These are phyloP conservation scores for Nitzschia palea DNA, from an alignment of 108 stramenopile species.

Conservation along the genomic window DNA sequence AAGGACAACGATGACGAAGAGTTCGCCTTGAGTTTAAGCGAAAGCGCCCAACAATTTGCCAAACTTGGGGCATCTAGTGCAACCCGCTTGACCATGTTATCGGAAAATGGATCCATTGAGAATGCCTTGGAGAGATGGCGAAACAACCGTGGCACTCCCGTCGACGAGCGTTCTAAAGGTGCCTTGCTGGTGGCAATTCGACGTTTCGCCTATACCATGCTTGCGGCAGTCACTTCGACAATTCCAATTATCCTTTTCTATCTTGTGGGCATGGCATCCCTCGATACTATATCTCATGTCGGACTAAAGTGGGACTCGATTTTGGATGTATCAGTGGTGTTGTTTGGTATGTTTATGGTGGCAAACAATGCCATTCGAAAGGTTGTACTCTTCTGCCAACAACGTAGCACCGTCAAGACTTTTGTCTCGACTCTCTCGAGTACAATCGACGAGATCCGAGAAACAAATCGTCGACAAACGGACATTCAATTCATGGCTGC, in stretches of 20 bases:
- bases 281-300: background rate
- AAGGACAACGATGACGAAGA: conserved; percentile 47
- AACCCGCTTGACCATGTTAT: conserved; percentile 58
- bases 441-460: conserved; percentile 48
- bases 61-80: conserved; percentile 76
- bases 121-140: conserved; percentile 61
- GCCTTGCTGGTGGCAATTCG: conserved; percentile 29
- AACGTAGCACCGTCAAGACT: conserved; percentile 21
- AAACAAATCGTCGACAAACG: conserved; percentile 13
- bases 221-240: conserved; percentile 21
- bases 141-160: background rate
- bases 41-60: conserved; percentile 41
- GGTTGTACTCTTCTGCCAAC: conserved; percentile 31
- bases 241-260: conserved; percentile 21
- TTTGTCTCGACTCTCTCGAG: conserved; percentile 51
- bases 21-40: conserved; percentile 29
- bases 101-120: conserved; percentile 63
- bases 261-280: conserved; percentile 1
- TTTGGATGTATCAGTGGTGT: conserved; percentile 55
- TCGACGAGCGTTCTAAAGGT: background rate
- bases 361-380: conserved; percentile 38
- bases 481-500: conserved; percentile 54
- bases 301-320: conserved; percentile 50
- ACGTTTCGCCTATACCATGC: conserved; percentile 38
- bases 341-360: conserved; percentile 46